Evolutionary conservation across 2,329 filamentous ascomycete species (phyloP), one percentile per base, ranked within the genome.

Genomic region (Pseudogymnoascus sp.): DNA sequence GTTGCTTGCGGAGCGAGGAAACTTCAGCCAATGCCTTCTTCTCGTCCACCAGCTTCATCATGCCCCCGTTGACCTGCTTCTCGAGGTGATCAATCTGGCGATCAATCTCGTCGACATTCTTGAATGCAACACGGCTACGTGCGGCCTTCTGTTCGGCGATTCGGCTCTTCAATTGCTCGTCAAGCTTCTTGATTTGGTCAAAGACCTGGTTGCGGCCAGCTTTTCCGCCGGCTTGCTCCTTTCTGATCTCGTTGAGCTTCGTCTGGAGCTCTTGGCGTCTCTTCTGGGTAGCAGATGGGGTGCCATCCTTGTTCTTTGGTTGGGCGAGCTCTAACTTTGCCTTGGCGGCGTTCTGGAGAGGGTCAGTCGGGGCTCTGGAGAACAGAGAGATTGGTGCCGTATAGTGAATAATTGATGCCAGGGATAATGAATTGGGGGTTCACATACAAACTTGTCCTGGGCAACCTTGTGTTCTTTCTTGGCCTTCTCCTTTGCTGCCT

Each of bases 21-120:
- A 96, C 87, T 70, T 97, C 91, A 58, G 83, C 78, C 18, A 97
- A 81, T 7, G 90, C 87, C 83, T 97, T 97, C 82, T 91, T 95
- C 84, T 97, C 94, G 70, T 99, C 94, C 9, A 97, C 94, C 59
- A 99, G 80, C 78, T 92, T 96, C 88, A 99, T 92, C 74, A 84
- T 88, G 66, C 93, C 93, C 36, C 86, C 84, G 74, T 96, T 90
- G 69, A 97, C 92, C 74, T 93, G 84, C 76, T 87, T 87, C 67
- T 96, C 90, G 60, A 97, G 85, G 59, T 81, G 81, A 63, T 84
- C 82, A 69, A 97, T 94, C 76, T 94, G 86, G 65, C 82, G 81
- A 74, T 97, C 91, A 66, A 99, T 79, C 65, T 97, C 94, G 62
- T 96, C 92, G 60, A 85, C 84, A 68, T 81, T 91, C 84, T 94